Evolutionary conservation across 306 rosid genomes (phyloP).

Genomic region (Styphnolobium japonicum): DNA sequence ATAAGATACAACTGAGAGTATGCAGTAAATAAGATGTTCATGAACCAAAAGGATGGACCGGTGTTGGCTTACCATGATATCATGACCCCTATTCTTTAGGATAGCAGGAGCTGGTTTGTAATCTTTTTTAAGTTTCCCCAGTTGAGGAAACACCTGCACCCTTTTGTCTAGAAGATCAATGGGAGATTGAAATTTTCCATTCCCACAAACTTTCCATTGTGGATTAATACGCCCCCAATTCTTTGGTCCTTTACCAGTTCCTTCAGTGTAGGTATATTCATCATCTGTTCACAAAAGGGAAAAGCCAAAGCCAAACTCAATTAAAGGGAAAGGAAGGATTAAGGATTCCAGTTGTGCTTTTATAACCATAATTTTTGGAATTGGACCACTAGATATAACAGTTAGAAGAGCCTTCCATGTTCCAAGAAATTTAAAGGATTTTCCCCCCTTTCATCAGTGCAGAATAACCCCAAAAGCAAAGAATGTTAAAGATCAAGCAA

Average conservation of each 20-base stretch:
- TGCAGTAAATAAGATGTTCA: not conserved
- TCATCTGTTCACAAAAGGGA: slow-evolving; percentile 29
- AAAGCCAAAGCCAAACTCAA: not conserved
- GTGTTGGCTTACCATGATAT: slow-evolving; percentile 41
- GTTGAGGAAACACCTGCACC: slow-evolving; percentile 34
- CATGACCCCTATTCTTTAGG: slow-evolving; percentile 70
- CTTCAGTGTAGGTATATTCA: slow-evolving; percentile 48
- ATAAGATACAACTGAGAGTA: not conserved
- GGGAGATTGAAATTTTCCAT: slow-evolving; percentile 76
- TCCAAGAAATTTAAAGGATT: not conserved
- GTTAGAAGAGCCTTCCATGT: not conserved
- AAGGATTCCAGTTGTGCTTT: not conserved
- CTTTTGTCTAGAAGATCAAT: slow-evolving; percentile 52
- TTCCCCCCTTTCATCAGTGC: not conserved
- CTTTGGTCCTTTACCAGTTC: slow-evolving; percentile 61
- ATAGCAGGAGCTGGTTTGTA: slow-evolving; percentile 64
- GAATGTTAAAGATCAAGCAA: not conserved
- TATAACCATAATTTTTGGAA: not conserved
- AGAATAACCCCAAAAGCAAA: not conserved
- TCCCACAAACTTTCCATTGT: slow-evolving; percentile 59
- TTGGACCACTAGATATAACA: not conserved
- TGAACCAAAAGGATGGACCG: not conserved
- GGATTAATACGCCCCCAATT: slow-evolving; percentile 63
- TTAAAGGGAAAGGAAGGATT: not conserved
- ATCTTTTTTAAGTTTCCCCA: slow-evolving; percentile 50